Percentiles rank a stretch among this genome's conserved stretches.
These are phyloP conservation scores for Pneumocystis canis DNA, from an alignment of 1,139 yeast genomes.

Conservation along the genomic window DNA sequence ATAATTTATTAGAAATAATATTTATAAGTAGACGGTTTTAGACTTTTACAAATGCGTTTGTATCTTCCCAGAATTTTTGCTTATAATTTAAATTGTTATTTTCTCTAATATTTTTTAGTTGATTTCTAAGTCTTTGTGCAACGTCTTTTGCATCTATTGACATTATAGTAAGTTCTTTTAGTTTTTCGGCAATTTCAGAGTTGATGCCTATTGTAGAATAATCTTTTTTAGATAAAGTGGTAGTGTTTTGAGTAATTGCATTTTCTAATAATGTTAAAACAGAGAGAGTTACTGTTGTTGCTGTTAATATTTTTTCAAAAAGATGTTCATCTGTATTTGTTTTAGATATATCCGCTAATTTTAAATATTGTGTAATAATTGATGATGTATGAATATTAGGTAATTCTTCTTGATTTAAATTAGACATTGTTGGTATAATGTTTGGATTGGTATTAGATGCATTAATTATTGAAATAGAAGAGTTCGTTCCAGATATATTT, in stretches of 20 bases:
- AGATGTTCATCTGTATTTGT: conserved; percentile 61
- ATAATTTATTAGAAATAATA: background rate
- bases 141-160: conserved; percentile 70
- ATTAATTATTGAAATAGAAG: background rate
- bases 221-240: conserved; percentile 32
- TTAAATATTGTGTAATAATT: conserved; percentile 17
- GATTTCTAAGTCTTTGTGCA: conserved; percentile 49
- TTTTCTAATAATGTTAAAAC: conserved; percentile 67
- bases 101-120: conserved; percentile 39
- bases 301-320: conserved; percentile 56
- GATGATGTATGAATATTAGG: conserved; percentile 16
- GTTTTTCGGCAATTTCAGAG: conserved; percentile 39
- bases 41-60: conserved; percentile 66
- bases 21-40: conserved; percentile 28
- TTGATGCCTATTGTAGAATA: conserved; percentile 12
- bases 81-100: conserved; percentile 37
- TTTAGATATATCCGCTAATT: conserved; percentile 22
- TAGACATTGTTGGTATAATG: background rate
- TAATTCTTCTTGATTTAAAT: conserved; percentile 10
- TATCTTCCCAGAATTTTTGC: conserved; percentile 69
- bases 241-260: conserved; percentile 60
- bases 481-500: background rate
- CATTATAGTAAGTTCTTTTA: conserved; percentile 64
- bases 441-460: background rate
- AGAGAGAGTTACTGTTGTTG: conserved; percentile 62